A percentile compares a stretch with the other conserved stretches of the same genome.
phyloP scores from a whole-genome alignment of 768 basidiomycete genomes.

The Mycena chlorophos region DNA sequence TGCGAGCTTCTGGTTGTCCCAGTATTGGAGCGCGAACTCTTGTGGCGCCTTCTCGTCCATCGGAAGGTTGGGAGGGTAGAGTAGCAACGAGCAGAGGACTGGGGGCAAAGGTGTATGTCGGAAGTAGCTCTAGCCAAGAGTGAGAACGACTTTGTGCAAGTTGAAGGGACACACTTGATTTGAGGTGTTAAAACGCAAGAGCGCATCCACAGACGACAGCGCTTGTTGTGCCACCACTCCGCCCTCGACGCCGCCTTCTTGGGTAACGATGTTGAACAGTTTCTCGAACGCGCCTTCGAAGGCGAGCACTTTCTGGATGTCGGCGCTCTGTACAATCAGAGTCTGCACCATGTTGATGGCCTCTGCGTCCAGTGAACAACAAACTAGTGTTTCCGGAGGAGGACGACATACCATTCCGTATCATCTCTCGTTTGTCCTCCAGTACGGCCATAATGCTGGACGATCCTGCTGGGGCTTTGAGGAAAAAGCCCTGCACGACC shows the following conservation, averaged over 20 bases:
- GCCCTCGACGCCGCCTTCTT: slow-evolving; percentile 91
- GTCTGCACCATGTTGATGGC: slow-evolving; percentile 79
- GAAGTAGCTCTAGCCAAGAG: slow-evolving; percentile 85
- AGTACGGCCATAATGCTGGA: slow-evolving; percentile 70
- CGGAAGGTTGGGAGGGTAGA: slow-evolving; percentile 66
- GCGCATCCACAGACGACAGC: slow-evolving; percentile 79
- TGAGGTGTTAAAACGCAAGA: slow-evolving; percentile 89
- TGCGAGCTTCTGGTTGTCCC: slow-evolving; percentile 87
- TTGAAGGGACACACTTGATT: slow-evolving; percentile 68
- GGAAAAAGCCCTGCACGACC: slow-evolving; percentile 85
- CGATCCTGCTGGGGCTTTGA: slow-evolving; percentile 79
- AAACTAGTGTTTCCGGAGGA: not conserved
- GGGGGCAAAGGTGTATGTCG: slow-evolving; percentile 80
- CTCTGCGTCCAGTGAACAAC: slow-evolving; percentile 51
- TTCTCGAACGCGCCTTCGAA: slow-evolving; percentile 98
- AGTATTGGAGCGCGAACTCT: slow-evolving; percentile 93
- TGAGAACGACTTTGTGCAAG: slow-evolving; percentile 15
- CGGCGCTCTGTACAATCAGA: slow-evolving; percentile 81
- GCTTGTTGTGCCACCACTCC: slow-evolving; percentile 84
- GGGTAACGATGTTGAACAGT: slow-evolving; percentile 82
- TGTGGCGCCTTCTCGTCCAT: slow-evolving; percentile 66
- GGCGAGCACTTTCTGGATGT: slow-evolving; percentile 94
- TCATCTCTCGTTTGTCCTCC: slow-evolving; percentile 86
- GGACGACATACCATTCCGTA: slow-evolving; percentile 71
- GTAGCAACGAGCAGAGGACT: slow-evolving; percentile 64